These are phyloP conservation scores for Trypanosoma cruzi DNA, from an alignment of 208 protist species.

Conservation along the genomic window DNA sequence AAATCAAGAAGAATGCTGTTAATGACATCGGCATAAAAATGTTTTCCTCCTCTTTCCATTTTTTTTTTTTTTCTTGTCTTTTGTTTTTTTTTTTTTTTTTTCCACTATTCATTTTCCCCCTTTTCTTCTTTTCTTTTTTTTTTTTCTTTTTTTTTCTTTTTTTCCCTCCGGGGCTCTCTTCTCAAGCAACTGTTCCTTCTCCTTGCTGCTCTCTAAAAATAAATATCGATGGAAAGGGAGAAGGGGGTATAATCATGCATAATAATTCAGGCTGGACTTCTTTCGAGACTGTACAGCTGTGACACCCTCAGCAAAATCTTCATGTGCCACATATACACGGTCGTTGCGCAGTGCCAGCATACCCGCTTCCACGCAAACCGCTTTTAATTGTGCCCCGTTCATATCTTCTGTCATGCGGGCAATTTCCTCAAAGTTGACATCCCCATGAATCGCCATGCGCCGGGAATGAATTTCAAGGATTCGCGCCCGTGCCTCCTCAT, in stretches of 20 bases:
- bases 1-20: not conserved
- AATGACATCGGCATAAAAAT: not conserved
- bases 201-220: not conserved
- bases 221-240: not conserved
- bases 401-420: constrained; percentile 99
- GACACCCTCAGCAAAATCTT: constrained; percentile 99
- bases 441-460: constrained; percentile 97
- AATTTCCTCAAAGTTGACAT: constrained; percentile 99
- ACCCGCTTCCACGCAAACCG: constrained; percentile 99
- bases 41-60: not conserved
- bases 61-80: not conserved
- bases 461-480: constrained; percentile 99
- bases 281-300: constrained; percentile 99
- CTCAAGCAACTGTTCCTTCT: not conserved
- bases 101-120: not conserved
- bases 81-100: not conserved
- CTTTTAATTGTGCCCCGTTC: constrained; percentile 99
- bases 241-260: constrained; percentile 92
- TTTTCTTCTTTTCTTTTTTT: constrained; percentile 1
- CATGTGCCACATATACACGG: constrained; percentile 91
- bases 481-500: constrained; percentile 97
- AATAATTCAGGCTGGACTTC: constrained; percentile 99
- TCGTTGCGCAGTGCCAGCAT: constrained; percentile 99
- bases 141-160: constrained; percentile 1
- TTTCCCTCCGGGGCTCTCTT: not conserved